Evolutionary conservation across 2,329 filamentous ascomycete species (phyloP), one percentile per base, ranked within the genome.

Genomic region (Aspergillus sp.): DNA sequence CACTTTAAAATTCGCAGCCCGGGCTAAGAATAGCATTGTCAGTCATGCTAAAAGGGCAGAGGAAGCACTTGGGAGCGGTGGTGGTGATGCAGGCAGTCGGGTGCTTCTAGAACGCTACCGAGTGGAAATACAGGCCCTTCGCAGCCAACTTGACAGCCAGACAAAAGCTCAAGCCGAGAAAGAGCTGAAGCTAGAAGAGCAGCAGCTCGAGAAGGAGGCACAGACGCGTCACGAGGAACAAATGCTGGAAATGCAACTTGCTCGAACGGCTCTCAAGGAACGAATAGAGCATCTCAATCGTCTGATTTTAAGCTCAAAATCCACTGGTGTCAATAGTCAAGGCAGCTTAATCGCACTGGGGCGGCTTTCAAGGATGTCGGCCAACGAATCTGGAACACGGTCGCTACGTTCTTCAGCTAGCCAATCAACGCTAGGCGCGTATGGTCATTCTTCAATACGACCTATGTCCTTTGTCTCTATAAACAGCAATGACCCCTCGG

Each of bases 191-290:
- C 78, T 85, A 47, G 80, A 83, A 39, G 81, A 87, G 58, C 82
- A 87, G 53, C 88, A 93, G 58, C 79, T 83, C 53, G 82, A 93
- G 63, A 81, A 85, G 55, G 88, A 96, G 67, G 86, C 87, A 6
- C 84, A 90, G 53, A 81, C 88, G 53, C 82, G 90, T 33, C 93
- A 96, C 55, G 90, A 96, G 62, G 93, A 97, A 70, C 93, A 98
- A 66, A 91, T 98, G 79, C 76, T 98, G 43, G 93, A 98, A 68
- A 97, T 98, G 88, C 93, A 98, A 64, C 78, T 98, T 37, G 93
- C 93, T 29, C 83, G 93, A 34, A 98, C 93, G 1, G 93, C 93
- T 0, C 72, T 98, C 43, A 98, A 97, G 66, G 93, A 98, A 72
- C 85, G 93, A 28, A 98, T 98, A 57, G 90, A 96, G 63, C 93